Base-by-base conservation (phyloP, 805 yeast genomes). In the Pichia membranifaciens region DNA sequence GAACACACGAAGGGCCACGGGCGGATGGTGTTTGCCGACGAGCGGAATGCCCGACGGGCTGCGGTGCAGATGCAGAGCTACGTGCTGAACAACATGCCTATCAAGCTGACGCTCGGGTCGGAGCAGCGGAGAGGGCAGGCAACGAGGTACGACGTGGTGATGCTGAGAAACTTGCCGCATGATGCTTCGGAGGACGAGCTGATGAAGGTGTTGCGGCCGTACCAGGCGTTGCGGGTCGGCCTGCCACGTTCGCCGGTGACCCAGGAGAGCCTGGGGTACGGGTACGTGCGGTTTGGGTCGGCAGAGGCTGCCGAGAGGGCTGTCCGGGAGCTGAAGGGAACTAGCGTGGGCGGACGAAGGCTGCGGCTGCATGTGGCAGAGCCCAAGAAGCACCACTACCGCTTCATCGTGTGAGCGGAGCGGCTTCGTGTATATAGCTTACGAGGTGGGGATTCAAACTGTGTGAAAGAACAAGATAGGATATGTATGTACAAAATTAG, bases 241-340 rank as follows among this genome's bases (percentile, higher is more conserved):
- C 45, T 64, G 15, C 55, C 56, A 13, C 50, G 59, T 35, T 59
- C 66, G 0, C 66, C 66, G 4, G 53, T 59, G n/a, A 56, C 62
- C 1, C 44, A 52, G 15, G 49, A 54, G 40, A 58, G 64, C 20
- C 44, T 62, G 13, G 87, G 86, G 2, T 79, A 76, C 57, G 87
- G 86, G 1, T 82, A 79, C 54, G 68, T 82, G 29, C 81, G 84
- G 54, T 82, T 79, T 57, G 73, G 71, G 13, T 55, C 59, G 7
- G 50, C 52, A 4, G 73, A 66, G 5, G 63, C 74, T 15, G 81
- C 75, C 6, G 55, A 60, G 5, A 61, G 61, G 25, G 86, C 88
- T 1, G 60, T 81, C 40, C 58, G 56, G 10, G 64, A 57, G 22
- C 54, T 74, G 32, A 65, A 73, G 48, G 77, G 72, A 7, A 50